Conservation (phyloP, 2,329 filamentous ascomycete genomes). For the Pyricularia pennisetigena region DNA sequence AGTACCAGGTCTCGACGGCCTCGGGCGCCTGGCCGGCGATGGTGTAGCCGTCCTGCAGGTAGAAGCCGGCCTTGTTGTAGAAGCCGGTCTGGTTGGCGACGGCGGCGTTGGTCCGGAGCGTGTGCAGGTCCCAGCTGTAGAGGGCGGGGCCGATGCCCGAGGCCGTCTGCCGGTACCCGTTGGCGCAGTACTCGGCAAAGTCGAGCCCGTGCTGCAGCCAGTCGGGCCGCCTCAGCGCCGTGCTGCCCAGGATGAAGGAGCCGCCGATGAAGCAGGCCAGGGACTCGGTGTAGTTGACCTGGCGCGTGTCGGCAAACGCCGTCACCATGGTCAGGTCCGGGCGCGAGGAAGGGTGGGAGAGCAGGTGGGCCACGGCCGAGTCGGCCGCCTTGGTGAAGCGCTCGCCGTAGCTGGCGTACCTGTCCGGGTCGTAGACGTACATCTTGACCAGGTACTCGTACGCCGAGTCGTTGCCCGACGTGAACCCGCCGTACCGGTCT, state of each 20-base stretch:
- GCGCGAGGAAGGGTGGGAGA: slow-evolving; percentile 45
- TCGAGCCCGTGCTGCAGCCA: slow-evolving; percentile 44
- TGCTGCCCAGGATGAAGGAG: slow-evolving; percentile 56
- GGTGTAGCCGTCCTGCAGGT: neutral
- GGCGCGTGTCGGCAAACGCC: slow-evolving; percentile 44
- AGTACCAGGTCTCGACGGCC: neutral
- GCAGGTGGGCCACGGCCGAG: slow-evolving; percentile 61
- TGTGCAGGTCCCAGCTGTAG: neutral
- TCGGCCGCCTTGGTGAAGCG: slow-evolving; percentile 69
- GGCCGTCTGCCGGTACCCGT: slow-evolving; percentile 46
- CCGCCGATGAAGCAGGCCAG: slow-evolving; percentile 63
- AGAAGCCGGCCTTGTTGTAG: neutral
- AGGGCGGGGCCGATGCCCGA: slow-evolving; percentile 48
- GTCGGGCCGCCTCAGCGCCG: slow-evolving; percentile 44
- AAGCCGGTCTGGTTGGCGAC: neutral
- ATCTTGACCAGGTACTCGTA: slow-evolving; percentile 66
- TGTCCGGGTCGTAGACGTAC: slow-evolving; percentile 64
- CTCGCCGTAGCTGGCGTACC: slow-evolving; percentile 58
- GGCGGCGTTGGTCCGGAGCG: neutral
- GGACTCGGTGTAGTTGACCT: slow-evolving; percentile 34
- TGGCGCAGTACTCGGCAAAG: slow-evolving; percentile 52
- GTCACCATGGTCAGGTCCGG: slow-evolving; percentile 34
- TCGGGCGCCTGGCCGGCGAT: neutral
- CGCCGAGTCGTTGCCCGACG: slow-evolving; percentile 25
- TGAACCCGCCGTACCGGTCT: slow-evolving; percentile 2